These are phyloP conservation scores for Solanum rostratum DNA, from an alignment of 257 asterid species.

Conservation along the genomic window DNA sequence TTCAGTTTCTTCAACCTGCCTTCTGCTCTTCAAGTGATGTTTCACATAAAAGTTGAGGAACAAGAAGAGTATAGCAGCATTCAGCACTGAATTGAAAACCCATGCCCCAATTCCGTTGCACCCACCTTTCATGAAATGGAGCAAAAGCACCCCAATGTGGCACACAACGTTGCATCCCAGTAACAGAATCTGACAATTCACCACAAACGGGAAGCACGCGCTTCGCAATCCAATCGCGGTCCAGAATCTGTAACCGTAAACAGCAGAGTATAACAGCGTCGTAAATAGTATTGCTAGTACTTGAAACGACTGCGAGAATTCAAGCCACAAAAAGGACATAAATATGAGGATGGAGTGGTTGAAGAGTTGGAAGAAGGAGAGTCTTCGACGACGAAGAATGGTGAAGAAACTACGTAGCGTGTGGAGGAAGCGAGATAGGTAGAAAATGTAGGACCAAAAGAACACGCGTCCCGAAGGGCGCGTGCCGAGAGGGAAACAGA, in stretches of 20 bases:
- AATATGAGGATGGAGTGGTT: slow-evolving; percentile 15
- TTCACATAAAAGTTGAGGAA: slow-evolving; percentile 58
- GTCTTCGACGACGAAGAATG: background rate
- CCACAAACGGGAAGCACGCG: slow-evolving; percentile 67
- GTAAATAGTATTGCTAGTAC: slow-evolving; percentile 54
- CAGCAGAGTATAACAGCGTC: slow-evolving; percentile 47
- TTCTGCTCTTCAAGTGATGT: slow-evolving; percentile 19
- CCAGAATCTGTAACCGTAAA: slow-evolving; percentile 91
- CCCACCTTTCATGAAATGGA: slow-evolving; percentile 69
- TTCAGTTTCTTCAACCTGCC: background rate
- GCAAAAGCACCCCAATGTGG: slow-evolving; percentile 55
- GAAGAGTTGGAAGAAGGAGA: slow-evolving; percentile 7
- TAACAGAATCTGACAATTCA: slow-evolving; percentile 53
- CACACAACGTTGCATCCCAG: slow-evolving; percentile 57
- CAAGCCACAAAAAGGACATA: slow-evolving; percentile 82
- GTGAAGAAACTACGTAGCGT: slow-evolving; percentile 2
- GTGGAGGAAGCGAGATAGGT: slow-evolving; percentile 13
- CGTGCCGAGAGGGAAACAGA: slow-evolving; percentile 15
- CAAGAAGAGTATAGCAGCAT: slow-evolving; percentile 52
- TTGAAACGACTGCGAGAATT: slow-evolving; percentile 83
- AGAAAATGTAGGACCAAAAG: slow-evolving; percentile 41
- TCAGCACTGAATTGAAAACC: slow-evolving; percentile 69
- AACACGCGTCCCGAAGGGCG: slow-evolving; percentile 21
- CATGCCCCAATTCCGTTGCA: slow-evolving; percentile 92
- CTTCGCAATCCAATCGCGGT: slow-evolving; percentile 68